Evolutionary conservation across 352 stramenopile genomes (phyloP).

Genomic region (Phytopythium cucurbitacearum): DNA sequence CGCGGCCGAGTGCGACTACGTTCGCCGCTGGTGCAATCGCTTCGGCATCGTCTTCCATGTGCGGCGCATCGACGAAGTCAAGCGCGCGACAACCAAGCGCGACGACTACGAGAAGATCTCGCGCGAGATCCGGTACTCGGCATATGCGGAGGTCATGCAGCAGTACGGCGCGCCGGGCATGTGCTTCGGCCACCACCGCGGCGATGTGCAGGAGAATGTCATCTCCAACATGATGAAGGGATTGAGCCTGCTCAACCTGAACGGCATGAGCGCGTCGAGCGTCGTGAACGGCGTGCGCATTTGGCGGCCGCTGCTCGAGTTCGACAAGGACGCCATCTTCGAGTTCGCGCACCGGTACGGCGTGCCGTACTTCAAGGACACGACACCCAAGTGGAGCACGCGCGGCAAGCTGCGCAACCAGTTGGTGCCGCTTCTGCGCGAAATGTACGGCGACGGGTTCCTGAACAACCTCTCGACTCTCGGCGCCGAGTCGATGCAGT

Average conservation of each 20-base stretch:
- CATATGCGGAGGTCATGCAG: slow-evolving; percentile 87
- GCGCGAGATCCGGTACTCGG: slow-evolving; percentile 91
- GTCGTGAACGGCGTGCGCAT: slow-evolving; percentile 78
- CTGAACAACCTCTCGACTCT: slow-evolving; percentile 79
- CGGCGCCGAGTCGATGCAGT: slow-evolving; percentile 76
- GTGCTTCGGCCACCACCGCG: slow-evolving; percentile 95
- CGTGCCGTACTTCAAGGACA: slow-evolving; percentile 98
- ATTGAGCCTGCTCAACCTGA: slow-evolving; percentile 89
- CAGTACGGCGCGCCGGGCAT: slow-evolving; percentile 82
- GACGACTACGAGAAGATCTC: slow-evolving; percentile 95
- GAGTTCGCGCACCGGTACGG: slow-evolving; percentile 94
- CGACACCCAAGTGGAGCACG: slow-evolving; percentile 95
- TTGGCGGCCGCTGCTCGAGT: slow-evolving; percentile 90
- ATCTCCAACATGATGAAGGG: slow-evolving; percentile 98
- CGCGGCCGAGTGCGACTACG: slow-evolving; percentile 89
- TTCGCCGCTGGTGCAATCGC: slow-evolving; percentile 84
- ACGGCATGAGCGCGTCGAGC: slow-evolving; percentile 89
- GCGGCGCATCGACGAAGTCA: slow-evolving; percentile 90
- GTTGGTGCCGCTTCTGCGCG: slow-evolving; percentile 90
- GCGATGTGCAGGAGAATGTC: slow-evolving; percentile 98
- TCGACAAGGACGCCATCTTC: slow-evolving; percentile 94
- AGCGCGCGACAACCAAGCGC: slow-evolving; percentile 86
- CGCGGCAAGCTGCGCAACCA: slow-evolving; percentile 94
- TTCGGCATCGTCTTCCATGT: slow-evolving; percentile 81
- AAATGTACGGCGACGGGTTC: slow-evolving; percentile 94